Evolutionary conservation across 371 early-diverging fungal species (phyloP).

Genomic region (Lichtheimia ramosa): DNA sequence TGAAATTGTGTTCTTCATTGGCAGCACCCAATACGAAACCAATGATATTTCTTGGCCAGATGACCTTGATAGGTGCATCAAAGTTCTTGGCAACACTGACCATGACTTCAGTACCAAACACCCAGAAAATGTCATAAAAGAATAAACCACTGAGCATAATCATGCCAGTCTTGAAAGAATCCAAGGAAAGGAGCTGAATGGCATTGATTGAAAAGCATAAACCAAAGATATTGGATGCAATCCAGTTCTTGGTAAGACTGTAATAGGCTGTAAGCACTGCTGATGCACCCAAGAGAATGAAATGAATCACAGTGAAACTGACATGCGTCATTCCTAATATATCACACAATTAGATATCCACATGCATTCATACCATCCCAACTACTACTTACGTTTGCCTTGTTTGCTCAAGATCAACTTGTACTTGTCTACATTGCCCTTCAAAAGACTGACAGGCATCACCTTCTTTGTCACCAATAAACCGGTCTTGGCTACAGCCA

Average conservation of each 20-base stretch:
- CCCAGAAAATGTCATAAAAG: slow-evolving; percentile 98
- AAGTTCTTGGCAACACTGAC: slow-evolving; percentile 96
- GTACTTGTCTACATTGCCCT: slow-evolving; percentile 60
- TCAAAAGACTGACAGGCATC: slow-evolving; percentile 48
- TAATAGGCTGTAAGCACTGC: slow-evolving; percentile 75
- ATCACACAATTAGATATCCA: background rate
- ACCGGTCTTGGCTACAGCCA: slow-evolving; percentile 70
- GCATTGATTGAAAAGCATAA: slow-evolving; percentile 86
- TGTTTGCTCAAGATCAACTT: slow-evolving; percentile 69
- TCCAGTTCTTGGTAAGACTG: slow-evolving; percentile 89
- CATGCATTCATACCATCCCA: background rate
- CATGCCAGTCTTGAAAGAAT: slow-evolving; percentile 95
- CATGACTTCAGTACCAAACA: slow-evolving; percentile 98
- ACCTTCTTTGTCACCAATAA: slow-evolving; percentile 53
- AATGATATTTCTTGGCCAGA: slow-evolving; percentile 83
- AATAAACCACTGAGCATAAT: slow-evolving; percentile 91
- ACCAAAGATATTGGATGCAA: slow-evolving; percentile 88
- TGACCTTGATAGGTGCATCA: slow-evolving; percentile 96
- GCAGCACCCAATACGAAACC: slow-evolving; percentile 43
- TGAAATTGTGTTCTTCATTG: slow-evolving; percentile 51
- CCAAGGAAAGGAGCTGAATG: slow-evolving; percentile 85
- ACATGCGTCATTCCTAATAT: slow-evolving; percentile 56
- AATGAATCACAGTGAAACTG: slow-evolving; percentile 77
- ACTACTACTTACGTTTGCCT: slow-evolving; percentile 60
- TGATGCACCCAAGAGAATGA: slow-evolving; percentile 58